phyloP scores from a whole-genome alignment of 306 rosid genomes.

The Prunus campanulata region DNA sequence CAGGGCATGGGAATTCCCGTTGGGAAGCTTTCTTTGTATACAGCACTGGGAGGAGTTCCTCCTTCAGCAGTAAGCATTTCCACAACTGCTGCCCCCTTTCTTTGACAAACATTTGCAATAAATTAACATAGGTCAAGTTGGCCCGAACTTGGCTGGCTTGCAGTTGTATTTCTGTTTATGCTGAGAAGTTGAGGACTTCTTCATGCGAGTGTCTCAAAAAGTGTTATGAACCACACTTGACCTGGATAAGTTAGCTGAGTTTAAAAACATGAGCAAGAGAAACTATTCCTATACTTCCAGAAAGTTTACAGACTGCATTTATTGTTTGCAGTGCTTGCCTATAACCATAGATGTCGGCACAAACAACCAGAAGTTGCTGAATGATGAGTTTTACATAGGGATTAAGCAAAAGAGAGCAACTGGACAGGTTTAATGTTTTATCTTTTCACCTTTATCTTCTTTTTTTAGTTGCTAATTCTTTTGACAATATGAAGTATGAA shows the following conservation, averaged over 20 bases:
- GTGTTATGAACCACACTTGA: background rate
- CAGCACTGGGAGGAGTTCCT: conserved; percentile 93
- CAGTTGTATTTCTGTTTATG: too few species aligned
- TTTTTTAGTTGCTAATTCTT: background rate
- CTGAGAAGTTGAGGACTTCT: background rate
- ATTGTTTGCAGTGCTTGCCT: conserved; percentile 80
- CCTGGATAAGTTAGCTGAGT: background rate
- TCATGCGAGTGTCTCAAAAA: background rate
- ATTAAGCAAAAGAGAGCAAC: conserved; percentile 80
- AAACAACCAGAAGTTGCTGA: conserved; percentile 80
- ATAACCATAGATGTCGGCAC: conserved; percentile 96
- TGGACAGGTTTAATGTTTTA: conserved; percentile 60
- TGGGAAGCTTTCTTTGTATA: conserved; percentile 92
- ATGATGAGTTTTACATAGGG: conserved; percentile 90
- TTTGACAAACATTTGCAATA: background rate
- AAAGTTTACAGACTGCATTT: conserved; percentile 2
- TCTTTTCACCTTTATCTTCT: background rate
- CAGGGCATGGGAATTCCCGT: conserved; percentile 99
- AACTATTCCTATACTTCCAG: background rate
- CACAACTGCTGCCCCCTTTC: background rate
- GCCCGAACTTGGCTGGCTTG: background rate
- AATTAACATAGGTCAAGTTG: background rate
- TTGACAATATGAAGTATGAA: background rate
- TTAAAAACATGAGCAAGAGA: background rate
- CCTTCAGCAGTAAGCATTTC: conserved; percentile 79